A percentile compares a stretch with the other conserved stretches of the same genome.
These are phyloP conservation scores for Hsuehochloa calcarea DNA, from an alignment of 176 grass and related monocot genomes.

Conservation along the genomic window DNA sequence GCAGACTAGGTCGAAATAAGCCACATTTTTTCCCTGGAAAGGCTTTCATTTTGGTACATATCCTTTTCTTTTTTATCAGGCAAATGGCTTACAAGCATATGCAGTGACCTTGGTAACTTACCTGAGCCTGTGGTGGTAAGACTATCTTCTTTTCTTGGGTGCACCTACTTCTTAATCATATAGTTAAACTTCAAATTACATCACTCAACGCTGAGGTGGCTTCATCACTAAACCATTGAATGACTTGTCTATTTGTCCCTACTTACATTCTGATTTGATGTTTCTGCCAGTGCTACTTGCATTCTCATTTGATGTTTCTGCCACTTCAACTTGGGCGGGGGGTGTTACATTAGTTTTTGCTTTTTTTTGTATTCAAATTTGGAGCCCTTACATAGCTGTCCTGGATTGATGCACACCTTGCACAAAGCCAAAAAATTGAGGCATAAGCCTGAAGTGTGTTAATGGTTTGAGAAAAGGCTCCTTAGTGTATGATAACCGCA, in stretches of 20 bases:
- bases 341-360: not conserved
- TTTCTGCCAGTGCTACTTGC: not conserved
- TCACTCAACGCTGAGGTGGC: not conserved
- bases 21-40: not conserved
- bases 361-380: not conserved
- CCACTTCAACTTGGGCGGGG: not conserved
- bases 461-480: not conserved
- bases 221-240: not conserved
- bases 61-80: constrained; percentile 40
- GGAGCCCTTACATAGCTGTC: not conserved
- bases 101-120: constrained; percentile 86
- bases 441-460: not conserved
- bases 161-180: not conserved
- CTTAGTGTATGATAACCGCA: not conserved
- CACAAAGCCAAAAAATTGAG: not conserved
- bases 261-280: not conserved
- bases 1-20: not conserved
- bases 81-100: constrained; percentile 97
- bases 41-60: not conserved
- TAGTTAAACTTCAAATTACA: not conserved
- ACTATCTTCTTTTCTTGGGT: not conserved
- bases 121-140: constrained; percentile 92
- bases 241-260: not conserved
- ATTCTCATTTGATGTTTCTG: not conserved
- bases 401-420: not conserved